Evolutionary conservation across 257 asterid species (phyloP).

Genomic region (Ophiorrhiza pumila): DNA sequence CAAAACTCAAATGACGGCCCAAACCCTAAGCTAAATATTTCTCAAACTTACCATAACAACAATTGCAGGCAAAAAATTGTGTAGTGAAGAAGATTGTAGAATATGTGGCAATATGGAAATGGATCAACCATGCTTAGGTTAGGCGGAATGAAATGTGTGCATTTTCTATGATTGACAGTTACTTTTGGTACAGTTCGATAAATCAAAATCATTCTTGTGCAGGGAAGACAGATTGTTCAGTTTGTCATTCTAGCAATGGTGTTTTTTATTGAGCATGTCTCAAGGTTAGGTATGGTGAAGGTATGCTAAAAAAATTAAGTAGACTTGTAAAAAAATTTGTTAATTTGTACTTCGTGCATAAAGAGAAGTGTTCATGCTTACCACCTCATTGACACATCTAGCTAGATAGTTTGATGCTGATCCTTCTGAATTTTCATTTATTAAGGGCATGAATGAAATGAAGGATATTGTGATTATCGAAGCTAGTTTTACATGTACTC

Average conservation of each 20-base stretch:
- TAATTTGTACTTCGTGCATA: neutral
- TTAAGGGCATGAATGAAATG: neutral
- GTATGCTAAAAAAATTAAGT: too few relatives aligned
- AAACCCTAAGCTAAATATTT: too few relatives aligned
- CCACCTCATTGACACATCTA: neutral
- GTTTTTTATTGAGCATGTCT: slow-evolving; percentile 82
- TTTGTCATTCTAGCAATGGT: slow-evolving; percentile 71
- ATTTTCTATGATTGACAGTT: neutral
- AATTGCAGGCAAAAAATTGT: slow-evolving; percentile 68
- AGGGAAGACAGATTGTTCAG: slow-evolving; percentile 89
- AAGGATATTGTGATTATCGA: neutral
- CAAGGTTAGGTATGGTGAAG: slow-evolving; percentile 83
- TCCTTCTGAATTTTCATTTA: neutral
- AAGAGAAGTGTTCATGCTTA: neutral
- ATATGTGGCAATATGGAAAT: slow-evolving; percentile 66
- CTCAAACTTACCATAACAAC: too few relatives aligned
- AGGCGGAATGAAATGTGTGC: slow-evolving; percentile 18
- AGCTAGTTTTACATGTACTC: neutral
- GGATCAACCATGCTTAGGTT: slow-evolving; percentile 70
- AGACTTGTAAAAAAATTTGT: neutral
- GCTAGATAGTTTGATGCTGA: neutral
- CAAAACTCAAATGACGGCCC: too few relatives aligned
- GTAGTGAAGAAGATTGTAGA: slow-evolving; percentile 86
- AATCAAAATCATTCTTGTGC: slow-evolving; percentile 14
- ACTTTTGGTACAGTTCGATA: neutral